Base-by-base conservation (phyloP, 2,329 filamentous ascomycete genomes). In the Nectriaceae sp. region DNA sequence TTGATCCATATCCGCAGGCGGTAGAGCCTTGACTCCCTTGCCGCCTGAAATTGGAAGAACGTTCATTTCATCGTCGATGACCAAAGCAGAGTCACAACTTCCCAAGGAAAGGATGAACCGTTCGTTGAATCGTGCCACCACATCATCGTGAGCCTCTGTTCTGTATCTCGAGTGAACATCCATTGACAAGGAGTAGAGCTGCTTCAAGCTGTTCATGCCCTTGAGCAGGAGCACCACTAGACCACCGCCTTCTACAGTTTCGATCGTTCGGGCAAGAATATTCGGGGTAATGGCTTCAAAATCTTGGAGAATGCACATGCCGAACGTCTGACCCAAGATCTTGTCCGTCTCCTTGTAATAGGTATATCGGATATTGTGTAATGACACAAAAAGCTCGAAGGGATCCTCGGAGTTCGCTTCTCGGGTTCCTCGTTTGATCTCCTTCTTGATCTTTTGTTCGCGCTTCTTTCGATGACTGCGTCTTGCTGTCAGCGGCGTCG, bases 261-360 rank as follows among this genome's bases (percentile, higher is more conserved):
- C 95, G 59, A 99, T 90, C 1, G 92, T 97, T 53, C 93, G 84
- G 19, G 94, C 94, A 24, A 99, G 82, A 56, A 97, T 80, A 66
- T 99, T 99, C n/a, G 94, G 94, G 10, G 94, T 99, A 59, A 99
- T 83, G 35, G 92, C 94, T 72, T 99, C 94, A 63, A 99, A 99
- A 67, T 99, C 94, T 70, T 99, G 94, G 60, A 99, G 75, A 56
- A 99, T 96, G 69, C 91, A 97, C 90, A 97, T 97, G 67, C 93
- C 93, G 67, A 94, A 99, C 37, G 94, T 99, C 70, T 97, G 96
- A 68, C 94, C 94, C 47, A 97, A 74, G 65, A 99, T 97, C 78
- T 97, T 97, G 65, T 99, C 94, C 21, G 94, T 97, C 75, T 99
- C 94, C 74, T 99, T 99, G 78, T 99, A 99, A 79, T 96, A 99